Evolutionary conservation across 768 basidiomycete species (phyloP), one percentile per base, ranked within the genome.

Genomic region (Lentinula detonsa): DNA sequence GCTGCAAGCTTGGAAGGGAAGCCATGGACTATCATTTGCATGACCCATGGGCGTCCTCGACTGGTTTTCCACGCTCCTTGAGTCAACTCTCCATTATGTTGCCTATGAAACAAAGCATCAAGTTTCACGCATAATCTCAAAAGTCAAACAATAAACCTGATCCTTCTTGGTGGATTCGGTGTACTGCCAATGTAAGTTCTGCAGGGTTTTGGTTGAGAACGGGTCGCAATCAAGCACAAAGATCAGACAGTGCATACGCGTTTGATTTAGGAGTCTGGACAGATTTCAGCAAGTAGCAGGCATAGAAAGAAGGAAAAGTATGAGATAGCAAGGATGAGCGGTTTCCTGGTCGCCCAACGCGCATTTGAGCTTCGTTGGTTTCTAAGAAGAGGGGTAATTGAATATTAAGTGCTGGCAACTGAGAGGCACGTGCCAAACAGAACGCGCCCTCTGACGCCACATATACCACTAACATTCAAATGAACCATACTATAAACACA

Each of bases 21-120:
- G 4, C 91, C 92, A 68, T 90, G 81, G 1, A 93, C 86, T 40
- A 93, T 86, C 86, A 93, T 87, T 61, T 88, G 85, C 90, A 94
- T 92, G 10, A 84, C 79, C 91, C 90, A 93, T 45, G 88, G 88
- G 28, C 88, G 71, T 50, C 81, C 80, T 28, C 74, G 65, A 48
- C 72, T 73, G 0, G 91, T 93, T 71, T 83, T 88, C 71, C 75
- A 78, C 9, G 90, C 91, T 16, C 91, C 91, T 66, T 84, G 81
- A 0, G 79, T 73, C 59, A 92, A 71, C 70, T 88, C 85, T 33
- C 91, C 91, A 73, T 94, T 94, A 70, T 94, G 91, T 67, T 93
- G 91, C 31, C 90, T 85, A 56, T 45, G 48, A 50, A 35, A 51
- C 16, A 15, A 34, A 18, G 34, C 11, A 34, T 51, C 15, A 8